Evolutionary conservation across 192 early-diverging fungal species (phyloP), one percentile per base, ranked within the genome.

Genomic region (Kickxella alabastrina): DNA sequence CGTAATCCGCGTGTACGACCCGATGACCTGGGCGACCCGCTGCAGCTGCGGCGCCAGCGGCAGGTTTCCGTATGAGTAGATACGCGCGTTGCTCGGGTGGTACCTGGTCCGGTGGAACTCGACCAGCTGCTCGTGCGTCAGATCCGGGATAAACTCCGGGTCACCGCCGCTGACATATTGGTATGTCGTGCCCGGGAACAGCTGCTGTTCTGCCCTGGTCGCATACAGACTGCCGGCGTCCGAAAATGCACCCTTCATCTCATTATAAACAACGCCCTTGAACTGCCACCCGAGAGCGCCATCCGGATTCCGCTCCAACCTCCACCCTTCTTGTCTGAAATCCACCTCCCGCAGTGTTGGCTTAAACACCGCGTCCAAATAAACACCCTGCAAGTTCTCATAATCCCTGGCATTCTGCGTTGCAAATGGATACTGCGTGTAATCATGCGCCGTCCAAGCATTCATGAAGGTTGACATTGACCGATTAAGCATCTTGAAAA

Each of bases 391-490:
- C 55, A 97, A 64, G 65, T 97, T 97, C 22, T 80, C 74, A 59
- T 89, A 95, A 73, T 97, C 94, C n/a, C 82, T 76, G 10, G 68
- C 72, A 63, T 97, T 95, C 51, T 90, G 85, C 1, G 93, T 92
- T 4, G 93, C 83, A 63, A 97, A 97, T 32, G 94, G 94, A 59
- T 97, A 97, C 49, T 92, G 76, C 7, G 92, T 94, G 48, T 88
- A 87, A 43, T 94, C 91, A 49, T 80, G 80, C 15, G 84, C 91
- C 12, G 94, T 97, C 77, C 90, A 85, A 0, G 94, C 94, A 43
- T 97, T 97, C 94, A 97, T 97, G 62, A 92, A 97, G 14, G 92
- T 97, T 12, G 94, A 84, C 79, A 97, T 85, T 44, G 86, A 89
- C 15, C 94, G 83, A 52, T 93, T 95, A 25, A 93, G 75, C 94